Evolutionary conservation across 192 early-diverging fungal species (phyloP).

Genomic region (Jimgerdemannia flammicorona): DNA sequence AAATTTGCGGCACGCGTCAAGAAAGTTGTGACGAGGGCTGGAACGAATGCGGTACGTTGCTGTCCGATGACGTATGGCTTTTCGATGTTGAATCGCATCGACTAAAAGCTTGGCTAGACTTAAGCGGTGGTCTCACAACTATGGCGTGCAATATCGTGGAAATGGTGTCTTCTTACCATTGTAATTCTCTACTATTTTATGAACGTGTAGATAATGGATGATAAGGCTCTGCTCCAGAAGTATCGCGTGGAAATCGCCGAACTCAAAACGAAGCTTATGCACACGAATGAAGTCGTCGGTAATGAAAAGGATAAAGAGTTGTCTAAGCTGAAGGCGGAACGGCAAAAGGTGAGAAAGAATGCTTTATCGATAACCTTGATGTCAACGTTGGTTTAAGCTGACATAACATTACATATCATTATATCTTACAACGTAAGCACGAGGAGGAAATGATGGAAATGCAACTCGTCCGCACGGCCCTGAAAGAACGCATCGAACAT

Average conservation of each 20-base stretch:
- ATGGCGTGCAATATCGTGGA: background rate
- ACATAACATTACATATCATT: conserved; percentile 2
- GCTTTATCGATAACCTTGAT: background rate
- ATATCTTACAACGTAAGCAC: conserved; percentile 22
- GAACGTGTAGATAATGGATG: conserved; percentile 51
- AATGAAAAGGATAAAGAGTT: conserved; percentile 51
- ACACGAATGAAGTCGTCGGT: conserved; percentile 50
- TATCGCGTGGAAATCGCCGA: conserved; percentile 80
- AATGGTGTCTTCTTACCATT: background rate
- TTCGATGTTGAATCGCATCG: too few species aligned
- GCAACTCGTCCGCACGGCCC: conserved; percentile 57
- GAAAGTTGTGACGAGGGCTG: conserved; percentile 77
- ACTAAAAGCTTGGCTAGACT: background rate
- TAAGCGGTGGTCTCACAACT: background rate
- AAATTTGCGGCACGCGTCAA: conserved; percentile 96
- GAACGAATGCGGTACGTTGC: conserved; percentile 64
- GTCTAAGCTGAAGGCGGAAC: conserved; percentile 26
- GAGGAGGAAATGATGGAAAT: conserved; percentile 53
- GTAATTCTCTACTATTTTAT: background rate
- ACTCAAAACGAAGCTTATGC: conserved; percentile 55
- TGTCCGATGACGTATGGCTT: too few species aligned
- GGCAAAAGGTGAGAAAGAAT: conserved; percentile 24
- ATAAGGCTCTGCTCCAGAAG: conserved; percentile 81
- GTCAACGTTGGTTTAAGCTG: background rate
- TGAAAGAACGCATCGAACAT: conserved; percentile 86